Evolutionary conservation across 495 filamentous ascomycete species (phyloP).

Genomic region (Evansstolkia leycettana): DNA sequence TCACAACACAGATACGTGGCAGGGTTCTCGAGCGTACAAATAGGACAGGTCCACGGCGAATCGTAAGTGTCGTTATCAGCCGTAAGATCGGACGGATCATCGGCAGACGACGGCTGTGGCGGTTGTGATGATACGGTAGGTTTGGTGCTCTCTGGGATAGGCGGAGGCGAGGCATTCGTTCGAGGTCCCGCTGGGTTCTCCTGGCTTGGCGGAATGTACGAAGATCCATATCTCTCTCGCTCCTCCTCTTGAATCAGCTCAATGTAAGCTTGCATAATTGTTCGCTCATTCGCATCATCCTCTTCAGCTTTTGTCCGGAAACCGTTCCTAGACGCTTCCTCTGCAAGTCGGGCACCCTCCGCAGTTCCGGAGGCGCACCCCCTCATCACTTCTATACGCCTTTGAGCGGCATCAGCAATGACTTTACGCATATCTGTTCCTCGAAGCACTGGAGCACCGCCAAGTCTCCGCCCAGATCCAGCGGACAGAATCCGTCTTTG

Average conservation of each 20-base stretch:
- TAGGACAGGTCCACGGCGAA: conserved; percentile 56
- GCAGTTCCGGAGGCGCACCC: conserved; percentile 67
- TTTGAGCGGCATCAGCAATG: conserved; percentile 60
- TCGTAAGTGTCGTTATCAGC: conserved; percentile 21
- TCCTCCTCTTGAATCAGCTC: conserved; percentile 83
- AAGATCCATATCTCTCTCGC: conserved; percentile 52
- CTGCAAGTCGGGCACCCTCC: conserved; percentile 43
- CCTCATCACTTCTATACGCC: conserved; percentile 51
- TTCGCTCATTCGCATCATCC: conserved; percentile 79
- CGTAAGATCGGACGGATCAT: conserved; percentile 6
- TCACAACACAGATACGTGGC: conserved; percentile 59
- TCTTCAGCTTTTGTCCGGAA: conserved; percentile 78
- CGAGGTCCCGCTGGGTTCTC: conserved; percentile 47
- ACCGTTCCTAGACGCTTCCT: conserved; percentile 58
- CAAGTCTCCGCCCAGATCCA: conserved; percentile 63
- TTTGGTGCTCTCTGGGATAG: conserved; percentile 10
- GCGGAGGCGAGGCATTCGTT: conserved; percentile 12
- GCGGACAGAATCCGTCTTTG: conserved; percentile 44
- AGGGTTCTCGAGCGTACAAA: conserved; percentile 80
- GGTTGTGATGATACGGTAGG: conserved; percentile 6
- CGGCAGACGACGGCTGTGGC: not conserved
- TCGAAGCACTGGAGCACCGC: conserved; percentile 47
- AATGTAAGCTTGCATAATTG: conserved; percentile 79
- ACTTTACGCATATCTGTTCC: conserved; percentile 64
- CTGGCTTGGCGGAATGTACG: conserved; percentile 51